These are phyloP conservation scores for Echinosophora koreensis DNA, from an alignment of 306 rosid species.

Conservation along the genomic window DNA sequence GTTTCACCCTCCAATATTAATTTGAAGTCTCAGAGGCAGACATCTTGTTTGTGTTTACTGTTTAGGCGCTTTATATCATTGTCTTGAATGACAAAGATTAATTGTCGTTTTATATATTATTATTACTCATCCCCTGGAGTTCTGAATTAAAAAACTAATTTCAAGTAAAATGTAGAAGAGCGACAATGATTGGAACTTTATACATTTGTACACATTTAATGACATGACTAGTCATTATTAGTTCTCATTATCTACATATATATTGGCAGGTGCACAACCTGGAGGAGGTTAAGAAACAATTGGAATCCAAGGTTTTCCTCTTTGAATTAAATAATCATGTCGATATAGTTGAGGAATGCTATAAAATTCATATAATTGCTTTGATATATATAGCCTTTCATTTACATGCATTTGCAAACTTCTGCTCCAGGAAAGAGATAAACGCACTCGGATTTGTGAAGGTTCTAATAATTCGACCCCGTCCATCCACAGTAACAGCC, in stretches of 20 bases:
- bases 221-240: background rate
- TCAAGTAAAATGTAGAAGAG: too few relatives aligned
- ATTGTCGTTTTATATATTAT: too few relatives aligned
- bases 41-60: too few relatives aligned
- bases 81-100: too few relatives aligned
- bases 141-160: too few relatives aligned
- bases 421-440: conserved; percentile 25
- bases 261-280: conserved; percentile 57
- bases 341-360: background rate
- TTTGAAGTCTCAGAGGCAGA: background rate
- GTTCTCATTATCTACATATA: background rate
- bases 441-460: conserved; percentile 26
- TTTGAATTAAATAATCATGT: background rate
- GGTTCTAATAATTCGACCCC: background rate
- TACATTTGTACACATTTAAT: background rate
- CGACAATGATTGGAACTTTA: too few relatives aligned
- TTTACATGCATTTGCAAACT: background rate
- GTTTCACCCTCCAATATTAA: background rate
- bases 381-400: background rate
- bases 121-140: too few relatives aligned
- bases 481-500: background rate
- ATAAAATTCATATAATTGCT: background rate
- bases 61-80: too few relatives aligned
- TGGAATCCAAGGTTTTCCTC: conserved; percentile 64
- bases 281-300: conserved; percentile 58